Evolutionary conservation across 495 filamentous ascomycete genomes (phyloP).

Genomic region (Penicillium salamii): DNA sequence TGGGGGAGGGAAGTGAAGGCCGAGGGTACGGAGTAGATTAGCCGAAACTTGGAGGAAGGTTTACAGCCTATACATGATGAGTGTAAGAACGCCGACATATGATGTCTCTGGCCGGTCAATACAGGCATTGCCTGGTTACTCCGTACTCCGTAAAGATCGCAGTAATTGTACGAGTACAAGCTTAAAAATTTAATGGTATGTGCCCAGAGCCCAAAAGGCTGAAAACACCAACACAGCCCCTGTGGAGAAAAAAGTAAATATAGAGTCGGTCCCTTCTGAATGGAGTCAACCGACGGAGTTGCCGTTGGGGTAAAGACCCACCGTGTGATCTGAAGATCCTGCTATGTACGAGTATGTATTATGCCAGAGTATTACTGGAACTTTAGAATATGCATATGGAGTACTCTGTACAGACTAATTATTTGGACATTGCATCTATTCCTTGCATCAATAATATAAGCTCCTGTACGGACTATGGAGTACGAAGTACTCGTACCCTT

Average conservation of each 20-base stretch:
- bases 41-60: not conserved
- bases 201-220: no score
- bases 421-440: no score
- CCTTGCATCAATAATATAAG: not conserved
- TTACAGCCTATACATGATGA: no score
- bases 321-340: not conserved
- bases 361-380: not conserved
- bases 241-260: not conserved
- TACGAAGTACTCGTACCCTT: no score
- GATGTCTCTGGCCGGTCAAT: not conserved
- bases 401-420: no score
- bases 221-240: no score
- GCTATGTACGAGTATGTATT: not conserved
- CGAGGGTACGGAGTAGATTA: not conserved
- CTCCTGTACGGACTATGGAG: no score
- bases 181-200: not conserved
- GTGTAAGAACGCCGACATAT: not conserved
- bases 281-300: conserved; percentile 3
- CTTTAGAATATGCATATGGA: not conserved
- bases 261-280: conserved; percentile 3
- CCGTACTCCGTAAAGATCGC: no score
- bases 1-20: not conserved
- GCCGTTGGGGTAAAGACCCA: conserved; percentile 3
- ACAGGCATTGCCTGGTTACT: no score
- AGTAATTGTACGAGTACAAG: no score